Evolutionary conservation across 805 yeast species (phyloP).

Genomic region (Lipomyces sp.): DNA sequence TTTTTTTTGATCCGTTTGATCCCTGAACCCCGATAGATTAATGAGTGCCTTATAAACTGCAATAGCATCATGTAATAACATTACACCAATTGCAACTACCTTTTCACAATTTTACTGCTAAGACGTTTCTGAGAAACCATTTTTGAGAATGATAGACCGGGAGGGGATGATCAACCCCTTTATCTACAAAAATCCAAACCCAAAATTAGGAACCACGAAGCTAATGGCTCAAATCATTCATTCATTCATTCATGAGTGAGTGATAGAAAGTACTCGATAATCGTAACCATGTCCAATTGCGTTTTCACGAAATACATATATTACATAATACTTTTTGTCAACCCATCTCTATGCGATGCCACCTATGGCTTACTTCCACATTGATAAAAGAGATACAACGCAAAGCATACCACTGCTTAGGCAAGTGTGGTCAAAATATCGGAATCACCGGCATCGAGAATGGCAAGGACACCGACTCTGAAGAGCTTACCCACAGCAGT

Average conservation of each 20-base stretch:
- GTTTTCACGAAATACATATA: background rate
- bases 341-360: background rate
- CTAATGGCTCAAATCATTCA: too few relatives aligned
- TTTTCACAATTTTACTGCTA: too few relatives aligned
- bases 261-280: background rate
- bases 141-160: too few relatives aligned
- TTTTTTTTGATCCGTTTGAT: too few relatives aligned
- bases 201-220: background rate
- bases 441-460: slow-evolving; percentile 99
- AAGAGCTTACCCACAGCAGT: slow-evolving; percentile 99
- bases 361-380: background rate
- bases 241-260: too few relatives aligned
- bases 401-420: slow-evolving; percentile 11
- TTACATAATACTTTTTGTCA: slow-evolving; percentile 13
- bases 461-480: slow-evolving; percentile 98
- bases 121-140: too few relatives aligned
- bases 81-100: too few relatives aligned
- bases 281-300: background rate
- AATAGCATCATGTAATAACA: too few relatives aligned
- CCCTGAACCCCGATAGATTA: too few relatives aligned
- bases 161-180: too few relatives aligned
- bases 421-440: slow-evolving; percentile 70
- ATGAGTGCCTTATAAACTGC: too few relatives aligned
- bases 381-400: background rate
- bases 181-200: background rate